Percentiles rank a stretch among this genome's conserved stretches.
phyloP scores from a whole-genome alignment of 169 alveolate genomes.

The Plasmodium vinckei region DNA sequence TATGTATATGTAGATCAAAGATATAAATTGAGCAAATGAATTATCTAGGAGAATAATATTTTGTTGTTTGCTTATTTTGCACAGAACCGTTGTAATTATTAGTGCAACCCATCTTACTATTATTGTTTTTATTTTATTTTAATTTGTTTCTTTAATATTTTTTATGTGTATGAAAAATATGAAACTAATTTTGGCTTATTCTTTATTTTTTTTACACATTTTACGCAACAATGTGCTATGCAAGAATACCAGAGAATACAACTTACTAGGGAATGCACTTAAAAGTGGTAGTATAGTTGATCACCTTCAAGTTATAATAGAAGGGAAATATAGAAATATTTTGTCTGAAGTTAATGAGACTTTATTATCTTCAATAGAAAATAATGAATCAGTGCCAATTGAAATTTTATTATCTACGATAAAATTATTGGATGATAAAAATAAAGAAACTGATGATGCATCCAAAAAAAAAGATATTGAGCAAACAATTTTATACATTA shows the following conservation, averaged over 20 bases:
- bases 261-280: slow-evolving; percentile 15
- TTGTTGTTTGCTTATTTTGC: no score
- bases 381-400: slow-evolving; percentile 30
- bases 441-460: slow-evolving; percentile 19
- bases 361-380: slow-evolving; percentile 6
- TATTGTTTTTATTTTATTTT: not conserved
- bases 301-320: slow-evolving; percentile 14
- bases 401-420: slow-evolving; percentile 27
- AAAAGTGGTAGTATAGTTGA: slow-evolving; percentile 14
- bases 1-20: no score
- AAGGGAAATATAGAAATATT: slow-evolving; percentile 14
- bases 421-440: slow-evolving; percentile 19
- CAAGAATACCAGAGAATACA: slow-evolving; percentile 23
- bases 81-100: no score
- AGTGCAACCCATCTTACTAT: not conserved
- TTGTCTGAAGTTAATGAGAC: slow-evolving; percentile 8
- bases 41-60: no score
- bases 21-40: no score
- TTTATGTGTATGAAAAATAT: slow-evolving; percentile 9
- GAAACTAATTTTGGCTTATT: slow-evolving; percentile 17
- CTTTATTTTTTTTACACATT: slow-evolving; percentile 28
- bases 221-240: slow-evolving; percentile 24
- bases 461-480: slow-evolving; percentile 27
- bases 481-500: slow-evolving; percentile 20
- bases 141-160: not conserved